Percentiles rank a stretch among this genome's conserved stretches.
These are phyloP conservation scores for Kodamaea jinghongensis DNA, from an alignment of 805 yeast genomes.

Conservation along the genomic window DNA sequence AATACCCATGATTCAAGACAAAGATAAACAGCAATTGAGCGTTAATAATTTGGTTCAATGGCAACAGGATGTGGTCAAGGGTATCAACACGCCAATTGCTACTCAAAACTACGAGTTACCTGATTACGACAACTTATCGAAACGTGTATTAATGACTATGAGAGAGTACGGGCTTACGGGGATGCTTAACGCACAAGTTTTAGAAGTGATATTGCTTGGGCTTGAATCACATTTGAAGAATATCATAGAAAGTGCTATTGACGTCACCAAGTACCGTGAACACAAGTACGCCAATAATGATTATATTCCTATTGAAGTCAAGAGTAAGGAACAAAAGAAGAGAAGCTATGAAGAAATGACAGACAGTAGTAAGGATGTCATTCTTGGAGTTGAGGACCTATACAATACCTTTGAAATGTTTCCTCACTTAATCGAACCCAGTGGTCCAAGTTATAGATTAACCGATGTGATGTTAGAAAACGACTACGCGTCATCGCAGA, in stretches of 20 bases:
- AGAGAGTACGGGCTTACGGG: conserved; percentile 90
- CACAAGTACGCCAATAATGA: conserved; percentile 41
- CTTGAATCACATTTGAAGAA: conserved; percentile 76
- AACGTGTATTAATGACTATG: conserved; percentile 75
- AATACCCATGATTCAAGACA: conserved; percentile 69
- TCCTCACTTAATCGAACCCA: conserved; percentile 68
- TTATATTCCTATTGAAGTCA: conserved; percentile 21
- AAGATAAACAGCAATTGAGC: conserved; percentile 42
- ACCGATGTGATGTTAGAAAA: conserved; percentile 31
- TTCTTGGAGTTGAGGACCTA: conserved; percentile 64
- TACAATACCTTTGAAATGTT: conserved; percentile 59
- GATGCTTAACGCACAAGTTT: conserved; percentile 67
- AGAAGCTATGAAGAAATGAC: conserved; percentile 20
- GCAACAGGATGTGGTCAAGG: conserved; percentile 90
- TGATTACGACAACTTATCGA: conserved; percentile 64
- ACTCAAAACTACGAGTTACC: conserved; percentile 80
- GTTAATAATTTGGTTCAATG: conserved; percentile 65
- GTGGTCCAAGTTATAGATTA: conserved; percentile 56
- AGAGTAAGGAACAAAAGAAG: conserved; percentile 16
- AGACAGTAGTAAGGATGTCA: conserved; percentile 22
- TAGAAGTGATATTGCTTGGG: conserved; percentile 78
- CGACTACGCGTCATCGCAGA: conserved; percentile 10
- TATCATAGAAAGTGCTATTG: conserved; percentile 71
- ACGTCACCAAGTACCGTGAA: conserved; percentile 62
- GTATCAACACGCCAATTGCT: conserved; percentile 76